These are phyloP conservation scores for Salix suchowensis DNA, from an alignment of 345 rosid species.

Conservation along the genomic window DNA sequence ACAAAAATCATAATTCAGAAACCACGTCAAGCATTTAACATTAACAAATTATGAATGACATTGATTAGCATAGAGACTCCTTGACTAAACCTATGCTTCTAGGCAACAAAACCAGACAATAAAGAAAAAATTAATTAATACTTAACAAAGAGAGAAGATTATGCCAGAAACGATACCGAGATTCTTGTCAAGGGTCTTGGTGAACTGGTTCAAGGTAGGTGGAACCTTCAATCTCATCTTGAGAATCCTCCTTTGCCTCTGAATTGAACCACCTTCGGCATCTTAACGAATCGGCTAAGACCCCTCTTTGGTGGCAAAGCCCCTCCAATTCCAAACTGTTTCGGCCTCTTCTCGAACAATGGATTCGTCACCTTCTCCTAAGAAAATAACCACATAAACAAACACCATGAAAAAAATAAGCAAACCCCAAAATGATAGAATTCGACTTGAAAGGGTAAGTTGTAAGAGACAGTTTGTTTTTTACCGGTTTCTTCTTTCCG, in stretches of 20 bases:
- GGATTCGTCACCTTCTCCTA: conserved; percentile 61
- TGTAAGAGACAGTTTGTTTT: not conserved
- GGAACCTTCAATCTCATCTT: conserved; percentile 79
- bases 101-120: too few relatives aligned
- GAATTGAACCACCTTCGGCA: conserved; percentile 59
- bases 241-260: conserved; percentile 68
- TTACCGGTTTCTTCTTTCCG: not conserved
- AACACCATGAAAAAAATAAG: not conserved
- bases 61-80: too few relatives aligned
- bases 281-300: conserved; percentile 53
- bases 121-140: too few relatives aligned
- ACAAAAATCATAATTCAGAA: too few relatives aligned
- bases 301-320: conserved; percentile 81
- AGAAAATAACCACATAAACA: not conserved
- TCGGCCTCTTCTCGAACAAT: conserved; percentile 66
- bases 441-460: not conserved
- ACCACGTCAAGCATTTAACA: too few relatives aligned
- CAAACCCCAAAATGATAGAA: not conserved
- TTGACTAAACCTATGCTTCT: too few relatives aligned
- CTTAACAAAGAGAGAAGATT: not conserved
- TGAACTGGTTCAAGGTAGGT: conserved; percentile 68
- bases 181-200: conserved; percentile 81
- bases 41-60: too few relatives aligned
- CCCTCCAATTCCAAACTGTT: conserved; percentile 77
- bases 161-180: conserved; percentile 35